Evolutionary conservation across 2,329 filamentous ascomycete species (phyloP).

Genomic region (Metarhizium humberi): DNA sequence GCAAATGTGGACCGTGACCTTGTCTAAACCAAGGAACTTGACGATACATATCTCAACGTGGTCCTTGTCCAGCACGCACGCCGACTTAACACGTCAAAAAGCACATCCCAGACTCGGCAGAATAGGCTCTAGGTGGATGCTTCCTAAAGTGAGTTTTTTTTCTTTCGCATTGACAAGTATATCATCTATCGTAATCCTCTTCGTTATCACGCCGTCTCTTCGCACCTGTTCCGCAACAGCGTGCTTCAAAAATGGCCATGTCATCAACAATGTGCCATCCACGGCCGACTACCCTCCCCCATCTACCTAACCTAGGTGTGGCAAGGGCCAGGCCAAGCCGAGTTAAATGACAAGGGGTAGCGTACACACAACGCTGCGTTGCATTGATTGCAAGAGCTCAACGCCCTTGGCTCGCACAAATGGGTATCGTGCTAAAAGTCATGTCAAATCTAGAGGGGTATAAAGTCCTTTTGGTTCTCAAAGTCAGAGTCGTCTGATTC

Average conservation of each 20-base stretch:
- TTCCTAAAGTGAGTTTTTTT: neutral
- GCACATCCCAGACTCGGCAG: too few relatives aligned
- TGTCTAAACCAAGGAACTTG: too few relatives aligned
- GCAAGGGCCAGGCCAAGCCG: neutral
- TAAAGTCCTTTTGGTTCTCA: constrained; percentile 50
- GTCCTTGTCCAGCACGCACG: neutral
- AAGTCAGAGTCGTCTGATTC: constrained; percentile 46
- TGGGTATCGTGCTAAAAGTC: neutral
- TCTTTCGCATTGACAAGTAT: neutral
- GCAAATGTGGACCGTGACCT: too few relatives aligned
- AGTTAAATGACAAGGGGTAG: neutral
- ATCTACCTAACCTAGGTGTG: neutral
- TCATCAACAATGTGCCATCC: neutral
- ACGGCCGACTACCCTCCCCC: neutral
- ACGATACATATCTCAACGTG: too few relatives aligned
- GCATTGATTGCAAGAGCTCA: neutral
- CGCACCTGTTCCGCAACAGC: neutral
- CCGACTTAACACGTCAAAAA: neutral
- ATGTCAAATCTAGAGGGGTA: constrained; percentile 26
- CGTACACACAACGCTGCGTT: neutral
- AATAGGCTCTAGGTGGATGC: neutral
- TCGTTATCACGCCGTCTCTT: neutral
- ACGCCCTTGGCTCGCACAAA: neutral
- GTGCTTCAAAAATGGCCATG: neutral
- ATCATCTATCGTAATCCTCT: neutral